These are phyloP conservation scores for Suhomyces tanzawaensis DNA, from an alignment of 805 yeast genomes.

Conservation along the genomic window DNA sequence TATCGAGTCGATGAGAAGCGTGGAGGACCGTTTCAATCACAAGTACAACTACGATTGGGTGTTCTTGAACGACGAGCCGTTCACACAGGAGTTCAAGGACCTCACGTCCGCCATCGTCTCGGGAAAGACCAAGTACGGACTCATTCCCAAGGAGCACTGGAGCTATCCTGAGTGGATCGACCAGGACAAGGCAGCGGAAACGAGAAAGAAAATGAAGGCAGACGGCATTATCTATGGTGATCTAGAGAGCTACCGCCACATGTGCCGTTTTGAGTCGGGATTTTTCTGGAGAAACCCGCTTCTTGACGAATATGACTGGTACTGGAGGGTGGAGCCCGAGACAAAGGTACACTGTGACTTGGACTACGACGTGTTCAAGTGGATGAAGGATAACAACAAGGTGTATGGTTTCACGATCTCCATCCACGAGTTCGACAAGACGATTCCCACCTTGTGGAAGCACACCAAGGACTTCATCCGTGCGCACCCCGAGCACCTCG, in stretches of 20 bases:
- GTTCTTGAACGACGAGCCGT: conserved; percentile 83
- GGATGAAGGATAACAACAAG: conserved; percentile 71
- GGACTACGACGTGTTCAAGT: conserved; percentile 80
- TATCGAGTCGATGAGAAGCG: conserved; percentile 61
- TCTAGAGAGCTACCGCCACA: conserved; percentile 76
- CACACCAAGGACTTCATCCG: conserved; percentile 65
- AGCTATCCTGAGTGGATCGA: conserved; percentile 82
- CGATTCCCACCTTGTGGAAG: conserved; percentile 84
- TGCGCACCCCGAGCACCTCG: conserved; percentile 58
- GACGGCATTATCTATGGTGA: conserved; percentile 69
- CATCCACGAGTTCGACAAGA: conserved; percentile 74
- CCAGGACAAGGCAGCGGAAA: conserved; percentile 62
- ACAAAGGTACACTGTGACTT: conserved; percentile 78
- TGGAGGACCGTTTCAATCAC: conserved; percentile 86
- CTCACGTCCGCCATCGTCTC: conserved; percentile 72
- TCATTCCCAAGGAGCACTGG: conserved; percentile 83
- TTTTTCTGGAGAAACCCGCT: conserved; percentile 78
- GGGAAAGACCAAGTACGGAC: conserved; percentile 76
- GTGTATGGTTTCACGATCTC: conserved; percentile 87
- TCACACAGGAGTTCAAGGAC: conserved; percentile 76
- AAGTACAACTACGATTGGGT: conserved; percentile 92
- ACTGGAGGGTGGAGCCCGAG: conserved; percentile 95
- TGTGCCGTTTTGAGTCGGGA: conserved; percentile 91
- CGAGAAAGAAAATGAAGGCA: conserved; percentile 51
- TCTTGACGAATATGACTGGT: conserved; percentile 73